A percentile compares a stretch with the other conserved stretches of the same genome.
Conservation (phyloP, 441 rosid genomes). For the Pelargonium fulgidum region DNA sequence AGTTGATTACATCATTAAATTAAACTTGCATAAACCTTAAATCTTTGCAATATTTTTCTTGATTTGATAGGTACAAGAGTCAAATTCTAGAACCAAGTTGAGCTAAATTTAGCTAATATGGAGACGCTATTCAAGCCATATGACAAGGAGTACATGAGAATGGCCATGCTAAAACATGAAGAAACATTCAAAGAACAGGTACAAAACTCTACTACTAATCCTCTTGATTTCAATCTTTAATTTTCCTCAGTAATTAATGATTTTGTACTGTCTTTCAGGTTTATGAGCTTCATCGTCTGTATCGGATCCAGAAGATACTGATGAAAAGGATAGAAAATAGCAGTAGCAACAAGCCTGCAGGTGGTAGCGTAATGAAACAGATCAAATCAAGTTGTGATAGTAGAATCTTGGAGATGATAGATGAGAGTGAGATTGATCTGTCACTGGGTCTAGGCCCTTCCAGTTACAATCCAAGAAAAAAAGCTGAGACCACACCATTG, state of each 20-base stretch:
- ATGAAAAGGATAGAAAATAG: conserved; percentile 51
- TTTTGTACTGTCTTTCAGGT: conserved; percentile 35
- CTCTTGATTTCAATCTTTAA: neutral
- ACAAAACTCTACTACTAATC: neutral
- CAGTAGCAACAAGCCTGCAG: conserved; percentile 16
- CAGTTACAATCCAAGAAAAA: conserved; percentile 36
- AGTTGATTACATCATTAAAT: no score
- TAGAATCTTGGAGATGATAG: conserved; percentile 33
- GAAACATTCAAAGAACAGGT: conserved; percentile 96
- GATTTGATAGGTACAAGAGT: neutral
- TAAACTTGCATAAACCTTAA: no score
- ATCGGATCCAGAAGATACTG: conserved; percentile 65
- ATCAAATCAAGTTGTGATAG: neutral
- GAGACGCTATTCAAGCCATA: neutral
- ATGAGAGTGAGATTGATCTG: conserved; percentile 79
- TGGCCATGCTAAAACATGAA: conserved; percentile 93
- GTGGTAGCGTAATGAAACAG: conserved; percentile 23
- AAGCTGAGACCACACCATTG: conserved; percentile 27
- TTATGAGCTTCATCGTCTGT: conserved; percentile 82
- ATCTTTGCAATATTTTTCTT: neutral
- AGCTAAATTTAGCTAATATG: neutral
- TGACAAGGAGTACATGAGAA: conserved; percentile 43
- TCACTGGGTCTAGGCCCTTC: conserved; percentile 47
- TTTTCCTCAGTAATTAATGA: neutral
- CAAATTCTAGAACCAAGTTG: no score